Conservation (phyloP, 306 rosid genomes). For the Malus sylvestris region DNA sequence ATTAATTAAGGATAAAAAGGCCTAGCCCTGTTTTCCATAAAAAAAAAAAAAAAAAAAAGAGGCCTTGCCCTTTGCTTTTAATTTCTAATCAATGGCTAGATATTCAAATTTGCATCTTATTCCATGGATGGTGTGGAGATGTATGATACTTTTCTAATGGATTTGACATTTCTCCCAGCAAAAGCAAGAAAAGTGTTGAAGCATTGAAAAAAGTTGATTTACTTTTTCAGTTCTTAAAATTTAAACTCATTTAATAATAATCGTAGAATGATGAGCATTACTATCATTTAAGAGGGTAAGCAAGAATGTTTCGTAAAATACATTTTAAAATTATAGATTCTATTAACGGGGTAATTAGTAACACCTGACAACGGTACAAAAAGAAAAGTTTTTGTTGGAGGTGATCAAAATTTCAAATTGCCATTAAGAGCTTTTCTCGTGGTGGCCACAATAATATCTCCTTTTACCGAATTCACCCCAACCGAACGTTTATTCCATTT, state of each 20-base stretch:
- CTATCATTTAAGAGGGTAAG: no score
- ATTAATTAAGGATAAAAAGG: no score
- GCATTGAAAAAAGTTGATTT: neutral
- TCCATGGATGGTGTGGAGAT: no score
- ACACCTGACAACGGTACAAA: neutral
- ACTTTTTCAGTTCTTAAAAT: neutral
- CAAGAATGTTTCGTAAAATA: no score
- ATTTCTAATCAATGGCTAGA: no score
- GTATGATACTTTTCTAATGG: neutral
- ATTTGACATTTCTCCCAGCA: neutral
- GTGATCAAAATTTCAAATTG: neutral
- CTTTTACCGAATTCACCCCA: neutral
- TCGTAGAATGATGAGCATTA: fast-evolving
- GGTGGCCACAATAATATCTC: neutral
- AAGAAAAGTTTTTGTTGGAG: neutral
- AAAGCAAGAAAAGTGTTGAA: neutral
- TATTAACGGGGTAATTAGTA: no score
- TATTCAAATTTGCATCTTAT: no score
- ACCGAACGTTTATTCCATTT: neutral
- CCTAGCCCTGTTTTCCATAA: no score
- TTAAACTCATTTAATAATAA: no score
- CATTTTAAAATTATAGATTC: no score
- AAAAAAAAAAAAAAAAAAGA: no score
- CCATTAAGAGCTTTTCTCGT: neutral
- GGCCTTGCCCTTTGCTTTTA: no score